phyloP scores from a whole-genome alignment of 2,329 filamentous ascomycete species.

The Pseudogymnoascus sp. region DNA sequence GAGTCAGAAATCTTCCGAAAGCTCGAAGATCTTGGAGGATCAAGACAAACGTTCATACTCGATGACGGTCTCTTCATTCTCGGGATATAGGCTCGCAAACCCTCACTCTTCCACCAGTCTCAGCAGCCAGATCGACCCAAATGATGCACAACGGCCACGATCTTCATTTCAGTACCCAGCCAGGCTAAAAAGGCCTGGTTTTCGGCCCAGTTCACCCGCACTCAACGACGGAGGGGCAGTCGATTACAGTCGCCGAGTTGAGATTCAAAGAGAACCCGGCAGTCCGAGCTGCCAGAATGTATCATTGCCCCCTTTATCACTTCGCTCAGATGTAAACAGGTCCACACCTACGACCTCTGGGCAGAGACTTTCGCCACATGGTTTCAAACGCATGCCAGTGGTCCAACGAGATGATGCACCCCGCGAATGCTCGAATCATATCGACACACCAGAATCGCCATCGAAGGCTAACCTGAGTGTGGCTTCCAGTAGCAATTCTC shows the following conservation, averaged over 20 bases:
- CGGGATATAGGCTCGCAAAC: slow-evolving; percentile 35
- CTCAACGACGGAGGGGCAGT: slow-evolving; percentile 26
- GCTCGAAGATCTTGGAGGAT: slow-evolving; percentile 36
- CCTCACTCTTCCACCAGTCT: slow-evolving; percentile 40
- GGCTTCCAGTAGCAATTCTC: neutral
- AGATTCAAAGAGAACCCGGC: slow-evolving; percentile 22
- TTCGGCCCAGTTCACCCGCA: slow-evolving; percentile 27
- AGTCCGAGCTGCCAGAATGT: neutral
- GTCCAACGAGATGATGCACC: neutral
- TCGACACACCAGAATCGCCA: neutral
- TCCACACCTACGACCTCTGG: slow-evolving; percentile 19
- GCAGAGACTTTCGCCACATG: neutral
- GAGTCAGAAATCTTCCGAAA: slow-evolving; percentile 37
- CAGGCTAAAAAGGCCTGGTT: slow-evolving; percentile 45
- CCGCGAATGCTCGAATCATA: neutral
- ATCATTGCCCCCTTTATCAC: slow-evolving; percentile 14
- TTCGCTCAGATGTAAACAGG: slow-evolving; percentile 23
- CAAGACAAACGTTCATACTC: slow-evolving; percentile 43
- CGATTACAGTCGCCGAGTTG: slow-evolving; percentile 26
- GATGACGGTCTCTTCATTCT: slow-evolving; percentile 41
- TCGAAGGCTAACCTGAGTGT: neutral
- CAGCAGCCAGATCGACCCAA: slow-evolving; percentile 37
- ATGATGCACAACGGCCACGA: slow-evolving; percentile 41
- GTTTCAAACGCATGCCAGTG: neutral
- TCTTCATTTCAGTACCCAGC: slow-evolving; percentile 52